Evolutionary conservation across 2,329 filamentous ascomycete species (phyloP).

Genomic region (Botrytis tulipae): DNA sequence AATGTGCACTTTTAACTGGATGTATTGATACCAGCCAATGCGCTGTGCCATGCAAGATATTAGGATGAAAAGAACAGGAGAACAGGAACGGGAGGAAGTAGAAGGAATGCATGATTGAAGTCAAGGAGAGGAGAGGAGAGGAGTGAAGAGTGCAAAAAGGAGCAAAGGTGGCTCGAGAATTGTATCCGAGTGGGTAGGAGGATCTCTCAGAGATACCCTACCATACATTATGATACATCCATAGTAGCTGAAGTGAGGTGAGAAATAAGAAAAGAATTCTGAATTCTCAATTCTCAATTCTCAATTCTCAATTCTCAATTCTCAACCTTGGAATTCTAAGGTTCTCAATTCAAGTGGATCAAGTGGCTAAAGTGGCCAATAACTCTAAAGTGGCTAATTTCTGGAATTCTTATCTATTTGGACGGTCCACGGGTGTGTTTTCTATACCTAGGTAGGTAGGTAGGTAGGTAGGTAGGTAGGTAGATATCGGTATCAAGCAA

Average conservation of each 20-base stretch:
- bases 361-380: neutral
- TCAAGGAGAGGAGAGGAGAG: neutral
- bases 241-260: neutral
- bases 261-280: neutral
- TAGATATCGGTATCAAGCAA: neutral
- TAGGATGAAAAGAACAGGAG: neutral
- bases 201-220: too few species aligned
- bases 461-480: too few species aligned
- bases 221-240: neutral
- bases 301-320: too few species aligned
- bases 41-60: slow-evolving; percentile 11
- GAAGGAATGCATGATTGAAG: neutral
- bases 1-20: neutral
- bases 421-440: neutral
- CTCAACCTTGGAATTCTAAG: too few species aligned
- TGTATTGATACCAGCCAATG: neutral
- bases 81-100: neutral
- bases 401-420: neutral
- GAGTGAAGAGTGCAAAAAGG: neutral
- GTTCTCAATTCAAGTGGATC: too few species aligned
- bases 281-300: too few species aligned
- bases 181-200: too few species aligned
- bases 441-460: neutral
- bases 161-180: neutral
- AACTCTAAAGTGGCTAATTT: neutral